Evolutionary conservation across 306 rosid species (phyloP).

Genomic region (Vigna hirtella): DNA sequence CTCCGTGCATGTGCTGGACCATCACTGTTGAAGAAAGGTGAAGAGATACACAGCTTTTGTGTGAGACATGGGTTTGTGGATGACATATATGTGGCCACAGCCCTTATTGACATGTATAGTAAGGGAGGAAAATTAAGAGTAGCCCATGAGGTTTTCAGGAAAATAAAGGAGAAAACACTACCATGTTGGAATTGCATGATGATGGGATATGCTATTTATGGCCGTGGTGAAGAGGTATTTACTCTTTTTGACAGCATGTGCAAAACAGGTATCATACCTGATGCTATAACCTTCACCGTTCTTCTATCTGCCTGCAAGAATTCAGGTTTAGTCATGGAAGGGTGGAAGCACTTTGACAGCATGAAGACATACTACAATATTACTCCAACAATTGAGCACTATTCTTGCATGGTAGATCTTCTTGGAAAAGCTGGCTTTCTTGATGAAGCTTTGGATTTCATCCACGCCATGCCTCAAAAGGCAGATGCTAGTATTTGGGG

Average conservation of each 20-base stretch:
- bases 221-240: constrained; percentile 62
- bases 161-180: constrained; percentile 59
- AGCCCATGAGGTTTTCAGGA: constrained; percentile 59
- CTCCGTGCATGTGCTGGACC: constrained; percentile 68
- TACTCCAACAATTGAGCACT: constrained; percentile 72
- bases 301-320: constrained; percentile 79
- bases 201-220: constrained; percentile 70
- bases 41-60: constrained; percentile 65
- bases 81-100: constrained; percentile 62
- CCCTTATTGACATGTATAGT: constrained; percentile 67
- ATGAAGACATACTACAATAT: constrained; percentile 63
- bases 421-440: constrained; percentile 78
- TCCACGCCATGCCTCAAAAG: constrained; percentile 59
- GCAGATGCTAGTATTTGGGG: constrained; percentile 78
- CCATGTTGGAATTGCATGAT: constrained; percentile 88
- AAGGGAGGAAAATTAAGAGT: constrained; percentile 64
- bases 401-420: constrained; percentile 80
- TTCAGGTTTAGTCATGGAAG: constrained; percentile 66
- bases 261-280: constrained; percentile 54
- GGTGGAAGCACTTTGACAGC: constrained; percentile 75
- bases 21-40: constrained; percentile 66
- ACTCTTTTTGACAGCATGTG: constrained; percentile 58
- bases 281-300: constrained; percentile 70
- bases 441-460: constrained; percentile 77
- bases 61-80: constrained; percentile 51